These are phyloP conservation scores for Phytophthora rubi DNA, from an alignment of 352 stramenopile genomes.

Conservation along the genomic window DNA sequence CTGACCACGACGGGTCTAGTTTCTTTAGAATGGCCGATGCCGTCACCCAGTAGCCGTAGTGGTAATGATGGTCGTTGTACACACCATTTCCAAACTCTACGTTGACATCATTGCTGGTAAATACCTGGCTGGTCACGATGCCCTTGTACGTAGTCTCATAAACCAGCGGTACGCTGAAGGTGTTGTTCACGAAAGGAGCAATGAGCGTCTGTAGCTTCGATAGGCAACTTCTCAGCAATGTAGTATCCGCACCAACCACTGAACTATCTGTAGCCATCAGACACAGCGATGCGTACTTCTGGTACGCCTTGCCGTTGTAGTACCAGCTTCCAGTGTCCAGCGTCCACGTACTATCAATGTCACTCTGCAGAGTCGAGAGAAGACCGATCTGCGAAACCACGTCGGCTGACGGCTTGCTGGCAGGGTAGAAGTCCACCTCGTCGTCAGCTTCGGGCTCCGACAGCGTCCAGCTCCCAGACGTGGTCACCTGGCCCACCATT, in stretches of 20 bases:
- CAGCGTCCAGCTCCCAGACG: conserved; percentile 40
- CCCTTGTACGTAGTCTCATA: conserved; percentile 69
- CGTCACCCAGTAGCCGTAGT: conserved; percentile 79
- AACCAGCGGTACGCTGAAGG: conserved; percentile 35
- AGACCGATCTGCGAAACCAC: conserved; percentile 19
- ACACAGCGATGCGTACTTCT: conserved; percentile 74
- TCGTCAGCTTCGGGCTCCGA: conserved; percentile 43
- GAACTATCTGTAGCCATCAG: conserved; percentile 51
- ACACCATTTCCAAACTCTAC: conserved; percentile 67
- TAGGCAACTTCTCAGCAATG: conserved; percentile 29
- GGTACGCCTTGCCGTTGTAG: conserved; percentile 61
- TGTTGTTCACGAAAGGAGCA: conserved; percentile 52
- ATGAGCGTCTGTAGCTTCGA: conserved; percentile 30
- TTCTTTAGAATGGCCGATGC: conserved; percentile 56
- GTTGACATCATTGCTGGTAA: conserved; percentile 45
- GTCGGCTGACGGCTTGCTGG: conserved; percentile 23
- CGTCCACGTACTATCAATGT: conserved; percentile 55
- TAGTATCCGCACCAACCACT: conserved; percentile 49
- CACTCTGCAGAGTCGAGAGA: conserved; percentile 36
- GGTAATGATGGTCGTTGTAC: conserved; percentile 82
- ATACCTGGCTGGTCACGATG: conserved; percentile 42
- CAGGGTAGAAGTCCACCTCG: conserved; percentile 55
- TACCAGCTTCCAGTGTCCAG: conserved; percentile 61
- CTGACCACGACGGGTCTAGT: conserved; percentile 32
- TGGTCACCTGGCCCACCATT: conserved; percentile 52